These are phyloP conservation scores for Diutina pseudorugosa DNA, from an alignment of 1,139 yeast species.

Conservation along the genomic window DNA sequence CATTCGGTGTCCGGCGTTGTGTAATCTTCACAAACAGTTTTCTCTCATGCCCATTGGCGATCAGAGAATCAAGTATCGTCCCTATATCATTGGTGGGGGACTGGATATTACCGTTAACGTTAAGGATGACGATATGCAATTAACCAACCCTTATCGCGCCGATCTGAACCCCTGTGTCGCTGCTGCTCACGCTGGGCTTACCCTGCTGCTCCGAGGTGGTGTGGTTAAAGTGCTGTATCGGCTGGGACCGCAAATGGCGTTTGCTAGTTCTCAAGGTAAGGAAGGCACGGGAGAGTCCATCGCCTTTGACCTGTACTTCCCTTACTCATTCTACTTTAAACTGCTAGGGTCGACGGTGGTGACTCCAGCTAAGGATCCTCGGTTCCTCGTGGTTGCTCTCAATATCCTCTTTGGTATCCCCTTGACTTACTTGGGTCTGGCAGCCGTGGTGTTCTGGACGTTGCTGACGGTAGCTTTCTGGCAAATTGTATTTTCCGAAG, in stretches of 20 bases:
- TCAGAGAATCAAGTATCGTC: conserved; percentile 53
- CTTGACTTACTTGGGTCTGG: conserved; percentile 41
- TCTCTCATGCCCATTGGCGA: conserved; percentile 70
- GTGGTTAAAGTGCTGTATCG: conserved; percentile 54
- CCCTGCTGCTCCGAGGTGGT: conserved; percentile 71
- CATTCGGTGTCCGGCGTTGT: conserved; percentile 80
- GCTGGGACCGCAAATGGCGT: conserved; percentile 39
- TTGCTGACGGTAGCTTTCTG: conserved; percentile 64
- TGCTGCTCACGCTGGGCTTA: conserved; percentile 74
- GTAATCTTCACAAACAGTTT: conserved; percentile 70
- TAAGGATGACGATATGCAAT: conserved; percentile 6
- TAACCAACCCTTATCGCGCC: conserved; percentile 62
- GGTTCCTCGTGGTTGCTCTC: conserved; percentile 41
- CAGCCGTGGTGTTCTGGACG: conserved; percentile 52
- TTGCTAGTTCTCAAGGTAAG: conserved; percentile 33
- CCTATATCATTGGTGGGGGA: conserved; percentile 73
- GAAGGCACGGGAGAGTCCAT: conserved; percentile 46
- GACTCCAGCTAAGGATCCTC: conserved; percentile 53
- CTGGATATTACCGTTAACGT: conserved; percentile 8
- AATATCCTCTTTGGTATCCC: conserved; percentile 54
- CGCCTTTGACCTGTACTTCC: conserved; percentile 59
- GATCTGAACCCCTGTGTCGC: conserved; percentile 89
- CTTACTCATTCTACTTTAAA: conserved; percentile 56
- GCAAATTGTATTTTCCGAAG: conserved; percentile 71
- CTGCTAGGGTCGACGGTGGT: conserved; percentile 11